A percentile compares a stretch with the other conserved stretches of the same genome.
These are phyloP conservation scores for Colletotrichum musae DNA, from an alignment of 2,329 filamentous ascomycete species.

Conservation along the genomic window DNA sequence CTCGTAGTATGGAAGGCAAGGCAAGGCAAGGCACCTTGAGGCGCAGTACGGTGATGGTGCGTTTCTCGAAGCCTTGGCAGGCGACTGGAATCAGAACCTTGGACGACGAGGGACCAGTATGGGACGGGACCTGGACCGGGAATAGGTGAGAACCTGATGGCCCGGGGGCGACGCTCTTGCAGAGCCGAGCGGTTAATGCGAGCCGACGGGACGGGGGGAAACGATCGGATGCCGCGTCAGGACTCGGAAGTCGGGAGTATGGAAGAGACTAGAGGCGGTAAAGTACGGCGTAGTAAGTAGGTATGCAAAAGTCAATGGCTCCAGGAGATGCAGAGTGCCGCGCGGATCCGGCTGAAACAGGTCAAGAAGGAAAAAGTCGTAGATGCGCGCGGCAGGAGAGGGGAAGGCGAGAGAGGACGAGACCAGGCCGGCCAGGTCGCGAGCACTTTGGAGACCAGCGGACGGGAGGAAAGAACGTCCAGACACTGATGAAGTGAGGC, in stretches of 20 bases:
- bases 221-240: background rate
- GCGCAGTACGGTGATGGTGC: too few species aligned
- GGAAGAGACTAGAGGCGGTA: background rate
- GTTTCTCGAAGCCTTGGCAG: slow-evolving; percentile 2
- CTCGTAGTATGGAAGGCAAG: too few species aligned
- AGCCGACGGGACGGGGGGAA: background rate
- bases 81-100: background rate
- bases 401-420: background rate
- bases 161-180: too few species aligned
- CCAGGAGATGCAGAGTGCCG: slow-evolving; percentile 2
- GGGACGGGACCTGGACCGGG: background rate
- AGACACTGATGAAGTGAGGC: background rate
- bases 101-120: background rate
- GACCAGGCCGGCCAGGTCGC: slow-evolving; percentile 8
- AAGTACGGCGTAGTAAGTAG: background rate
- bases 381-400: slow-evolving; percentile 29
- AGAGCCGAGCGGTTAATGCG: background rate
- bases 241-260: background rate
- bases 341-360: slow-evolving; percentile 28
- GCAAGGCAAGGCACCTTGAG: too few species aligned
- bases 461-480: background rate
- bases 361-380: background rate
- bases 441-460: slow-evolving; percentile 6
- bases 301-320: background rate
- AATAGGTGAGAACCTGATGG: background rate